Conservation (phyloP, 345 rosid species). For the Aegle marmelos region DNA sequence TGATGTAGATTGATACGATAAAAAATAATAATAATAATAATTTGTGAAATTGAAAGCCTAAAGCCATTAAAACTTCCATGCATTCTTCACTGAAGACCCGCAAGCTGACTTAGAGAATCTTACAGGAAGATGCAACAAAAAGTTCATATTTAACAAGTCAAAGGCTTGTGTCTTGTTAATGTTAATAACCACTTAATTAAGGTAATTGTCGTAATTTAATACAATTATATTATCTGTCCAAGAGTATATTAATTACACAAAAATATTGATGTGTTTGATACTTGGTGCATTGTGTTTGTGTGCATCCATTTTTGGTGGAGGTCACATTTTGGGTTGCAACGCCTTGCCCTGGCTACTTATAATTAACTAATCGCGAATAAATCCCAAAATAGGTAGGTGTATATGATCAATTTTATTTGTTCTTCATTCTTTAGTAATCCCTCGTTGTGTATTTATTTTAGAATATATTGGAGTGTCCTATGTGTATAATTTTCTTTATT, state of each 20-base stretch:
- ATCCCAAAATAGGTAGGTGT: no score
- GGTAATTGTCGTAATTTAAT: background rate
- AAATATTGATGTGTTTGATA: background rate
- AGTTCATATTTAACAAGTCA: conserved; percentile 13
- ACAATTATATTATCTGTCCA: background rate
- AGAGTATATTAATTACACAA: background rate
- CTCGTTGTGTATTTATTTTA: no score
- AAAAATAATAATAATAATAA: background rate
- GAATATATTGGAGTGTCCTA: no score
- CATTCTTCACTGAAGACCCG: conserved; percentile 21
- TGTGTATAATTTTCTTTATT: no score
- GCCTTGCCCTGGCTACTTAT: no score
- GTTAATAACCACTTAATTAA: background rate
- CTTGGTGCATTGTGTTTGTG: background rate
- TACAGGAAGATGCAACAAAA: background rate
- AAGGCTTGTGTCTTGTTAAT: conserved; percentile 5
- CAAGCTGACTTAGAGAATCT: conserved; percentile 22
- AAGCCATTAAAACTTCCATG: conserved; percentile 27
- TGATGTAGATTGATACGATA: conserved; percentile 12
- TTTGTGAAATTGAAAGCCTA: background rate
- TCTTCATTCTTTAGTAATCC: no score
- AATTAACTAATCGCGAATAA: no score
- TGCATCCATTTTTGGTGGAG: background rate
- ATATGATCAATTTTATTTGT: no score
- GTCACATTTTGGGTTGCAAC: no score